These are phyloP conservation scores for Paracamarosporium sp. DNA, from an alignment of 2,329 filamentous ascomycete genomes.

Conservation along the genomic window DNA sequence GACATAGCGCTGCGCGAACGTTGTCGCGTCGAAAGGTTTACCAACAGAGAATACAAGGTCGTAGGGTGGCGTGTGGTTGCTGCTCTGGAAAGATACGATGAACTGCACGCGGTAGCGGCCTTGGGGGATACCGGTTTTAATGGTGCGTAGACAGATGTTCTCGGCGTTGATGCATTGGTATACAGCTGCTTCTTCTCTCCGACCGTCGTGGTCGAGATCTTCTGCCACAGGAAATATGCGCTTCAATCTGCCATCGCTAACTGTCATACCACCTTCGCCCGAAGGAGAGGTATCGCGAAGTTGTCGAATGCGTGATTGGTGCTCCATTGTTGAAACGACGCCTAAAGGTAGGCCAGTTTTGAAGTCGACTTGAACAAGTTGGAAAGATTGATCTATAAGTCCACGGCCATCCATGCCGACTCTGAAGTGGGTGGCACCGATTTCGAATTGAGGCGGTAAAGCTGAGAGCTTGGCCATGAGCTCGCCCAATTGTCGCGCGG, in stretches of 20 bases:
- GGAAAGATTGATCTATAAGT: slow-evolving; percentile 38
- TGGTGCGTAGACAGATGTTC: slow-evolving; percentile 42
- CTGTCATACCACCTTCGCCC: slow-evolving; percentile 38
- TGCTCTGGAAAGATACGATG: slow-evolving; percentile 39
- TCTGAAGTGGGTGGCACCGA: slow-evolving; percentile 37
- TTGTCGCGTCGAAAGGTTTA: slow-evolving; percentile 41
- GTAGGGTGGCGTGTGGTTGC: slow-evolving; percentile 23
- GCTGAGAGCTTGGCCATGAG: slow-evolving; percentile 46
- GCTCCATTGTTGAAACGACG: slow-evolving; percentile 22
- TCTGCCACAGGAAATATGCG: slow-evolving; percentile 43
- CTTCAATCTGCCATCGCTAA: slow-evolving; percentile 35
- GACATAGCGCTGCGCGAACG: slow-evolving; percentile 41
- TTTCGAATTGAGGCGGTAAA: slow-evolving; percentile 44
- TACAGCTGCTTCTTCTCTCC: slow-evolving; percentile 43
- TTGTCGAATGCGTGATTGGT: slow-evolving; percentile 28
- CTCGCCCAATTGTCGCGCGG: slow-evolving; percentile 39
- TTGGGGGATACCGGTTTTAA: slow-evolving; percentile 47
- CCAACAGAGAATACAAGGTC: slow-evolving; percentile 48
- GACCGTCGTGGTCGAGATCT: slow-evolving; percentile 45
- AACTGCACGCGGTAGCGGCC: slow-evolving; percentile 46
- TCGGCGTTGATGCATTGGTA: slow-evolving; percentile 40
- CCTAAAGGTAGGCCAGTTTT: slow-evolving; percentile 45
- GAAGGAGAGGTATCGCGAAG: slow-evolving; percentile 35
- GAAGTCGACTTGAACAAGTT: slow-evolving; percentile 44
- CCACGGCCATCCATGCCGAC: slow-evolving; percentile 41